Evolutionary conservation across 1,139 yeast genomes (phyloP).

Genomic region (Arxiozyma bovina): DNA sequence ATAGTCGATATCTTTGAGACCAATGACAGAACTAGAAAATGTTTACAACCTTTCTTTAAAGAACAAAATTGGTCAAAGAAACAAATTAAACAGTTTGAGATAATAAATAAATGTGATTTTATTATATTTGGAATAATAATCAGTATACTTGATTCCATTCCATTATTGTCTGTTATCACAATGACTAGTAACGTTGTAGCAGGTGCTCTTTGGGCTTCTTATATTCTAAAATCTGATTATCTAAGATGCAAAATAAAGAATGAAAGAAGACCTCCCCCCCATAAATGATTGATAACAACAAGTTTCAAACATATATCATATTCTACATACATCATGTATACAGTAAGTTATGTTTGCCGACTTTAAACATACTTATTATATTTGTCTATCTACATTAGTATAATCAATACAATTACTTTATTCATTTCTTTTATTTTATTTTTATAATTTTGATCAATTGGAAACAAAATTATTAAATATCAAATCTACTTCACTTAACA

Average conservation of each 20-base stretch:
- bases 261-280: neutral
- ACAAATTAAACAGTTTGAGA: constrained; percentile 14
- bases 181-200: constrained; percentile 28
- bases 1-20: constrained; percentile 20
- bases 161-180: constrained; percentile 25
- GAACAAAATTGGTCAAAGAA: constrained; percentile 10
- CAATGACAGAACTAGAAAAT: constrained; percentile 21
- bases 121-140: constrained; percentile 29
- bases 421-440: neutral
- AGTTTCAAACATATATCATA: no score
- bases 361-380: neutral
- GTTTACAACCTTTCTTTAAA: constrained; percentile 17
- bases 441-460: neutral
- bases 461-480: neutral
- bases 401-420: neutral
- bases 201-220: constrained; percentile 24
- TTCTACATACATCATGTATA: no score
- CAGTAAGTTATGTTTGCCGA: neutral
- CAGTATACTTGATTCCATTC: constrained; percentile 28
- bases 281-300: neutral
- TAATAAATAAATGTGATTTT: constrained; percentile 21
- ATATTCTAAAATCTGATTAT: constrained; percentile 4
- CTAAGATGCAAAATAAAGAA: neutral
- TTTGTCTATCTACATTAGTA: neutral
- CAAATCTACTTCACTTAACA: constrained; percentile 10